Evolutionary conservation across 1,284 basidiomycete species (phyloP).

Genomic region (Malassezia equina): DNA sequence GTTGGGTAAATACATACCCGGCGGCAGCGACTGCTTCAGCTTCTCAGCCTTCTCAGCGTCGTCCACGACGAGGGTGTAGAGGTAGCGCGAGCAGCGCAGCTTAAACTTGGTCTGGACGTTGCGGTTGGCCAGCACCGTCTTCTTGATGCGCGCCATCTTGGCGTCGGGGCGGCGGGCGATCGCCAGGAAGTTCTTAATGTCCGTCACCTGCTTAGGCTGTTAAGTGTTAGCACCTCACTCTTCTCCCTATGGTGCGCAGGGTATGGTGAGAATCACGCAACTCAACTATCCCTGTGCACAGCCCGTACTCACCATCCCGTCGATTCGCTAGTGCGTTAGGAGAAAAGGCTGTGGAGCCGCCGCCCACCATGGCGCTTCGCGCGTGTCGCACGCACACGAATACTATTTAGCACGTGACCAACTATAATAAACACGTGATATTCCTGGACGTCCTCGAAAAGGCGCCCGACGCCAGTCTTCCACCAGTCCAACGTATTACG

Average conservation of each 20-base stretch:
- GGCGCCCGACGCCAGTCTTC: conserved; percentile 2
- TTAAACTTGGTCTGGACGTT: conserved; percentile 82
- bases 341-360: not conserved
- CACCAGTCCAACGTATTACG: conserved; percentile 11
- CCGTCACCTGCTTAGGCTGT: conserved; percentile 91
- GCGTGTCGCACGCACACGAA: not conserved
- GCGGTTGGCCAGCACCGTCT: conserved; percentile 68
- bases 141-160: conserved; percentile 90
- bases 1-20: conserved; percentile 57
- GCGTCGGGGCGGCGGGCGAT: conserved; percentile 71
- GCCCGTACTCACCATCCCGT: conserved; percentile 11
- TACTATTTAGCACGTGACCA: conserved; percentile 10
- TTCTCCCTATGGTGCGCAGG: not conserved
- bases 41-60: conserved; percentile 98
- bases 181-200: conserved; percentile 98
- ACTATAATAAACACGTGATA: conserved; percentile 15
- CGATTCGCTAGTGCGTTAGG: conserved; percentile 11
- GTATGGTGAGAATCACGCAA: not conserved
- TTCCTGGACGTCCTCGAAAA: conserved; percentile 1
- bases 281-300: not conserved
- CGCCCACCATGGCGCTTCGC: not conserved
- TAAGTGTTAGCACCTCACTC: conserved; percentile 1
- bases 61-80: conserved; percentile 90
- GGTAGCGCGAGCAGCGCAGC: conserved; percentile 90
- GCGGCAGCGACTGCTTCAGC: conserved; percentile 87